These are phyloP conservation scores for Diaporthe sp. DNA, from an alignment of 2,329 filamentous ascomycete genomes.

Conservation along the genomic window DNA sequence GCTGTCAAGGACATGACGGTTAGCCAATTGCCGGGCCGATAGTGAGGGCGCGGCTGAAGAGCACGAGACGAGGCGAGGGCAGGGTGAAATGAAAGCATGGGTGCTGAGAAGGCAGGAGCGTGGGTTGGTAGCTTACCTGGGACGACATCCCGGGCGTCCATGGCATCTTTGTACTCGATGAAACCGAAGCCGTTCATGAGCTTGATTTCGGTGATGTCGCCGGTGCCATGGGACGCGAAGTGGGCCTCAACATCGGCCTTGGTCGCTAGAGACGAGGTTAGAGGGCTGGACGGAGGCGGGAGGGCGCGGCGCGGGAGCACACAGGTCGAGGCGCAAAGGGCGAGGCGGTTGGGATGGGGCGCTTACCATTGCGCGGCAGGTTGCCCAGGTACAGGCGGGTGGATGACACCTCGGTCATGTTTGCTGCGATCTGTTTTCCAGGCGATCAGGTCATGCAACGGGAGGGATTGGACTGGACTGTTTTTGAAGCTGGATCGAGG, in stretches of 20 bases:
- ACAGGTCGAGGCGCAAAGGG: constrained; percentile 26
- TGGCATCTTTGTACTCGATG: constrained; percentile 98
- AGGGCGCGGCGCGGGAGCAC: constrained; percentile 41
- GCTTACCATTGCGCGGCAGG: constrained; percentile 93
- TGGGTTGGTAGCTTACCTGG: constrained; percentile 76
- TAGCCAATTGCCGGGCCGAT: constrained; percentile 41
- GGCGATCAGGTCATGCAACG: constrained; percentile 37
- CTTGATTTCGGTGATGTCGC: constrained; percentile 99
- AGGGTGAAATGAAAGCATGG: constrained; percentile 37
- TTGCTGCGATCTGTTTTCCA: constrained; percentile 48
- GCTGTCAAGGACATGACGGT: constrained; percentile 57
- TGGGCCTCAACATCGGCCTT: constrained; percentile 97
- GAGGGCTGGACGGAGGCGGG: constrained; percentile 29
- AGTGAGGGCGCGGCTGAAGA: constrained; percentile 42
- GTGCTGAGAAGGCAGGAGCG: constrained; percentile 30
- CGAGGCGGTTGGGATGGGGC: constrained; percentile 38
- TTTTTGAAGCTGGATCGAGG: background rate
- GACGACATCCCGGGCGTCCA: constrained; percentile 98
- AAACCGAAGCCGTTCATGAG: constrained; percentile 99
- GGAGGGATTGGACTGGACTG: constrained; percentile 22
- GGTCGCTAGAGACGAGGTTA: constrained; percentile 74
- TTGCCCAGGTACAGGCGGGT: constrained; percentile 98
- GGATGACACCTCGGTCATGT: constrained; percentile 90
- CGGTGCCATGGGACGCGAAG: constrained; percentile 95
- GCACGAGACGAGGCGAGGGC: constrained; percentile 43